Conservation (phyloP, 495 filamentous ascomycete species). For the Cercophora samala region DNA sequence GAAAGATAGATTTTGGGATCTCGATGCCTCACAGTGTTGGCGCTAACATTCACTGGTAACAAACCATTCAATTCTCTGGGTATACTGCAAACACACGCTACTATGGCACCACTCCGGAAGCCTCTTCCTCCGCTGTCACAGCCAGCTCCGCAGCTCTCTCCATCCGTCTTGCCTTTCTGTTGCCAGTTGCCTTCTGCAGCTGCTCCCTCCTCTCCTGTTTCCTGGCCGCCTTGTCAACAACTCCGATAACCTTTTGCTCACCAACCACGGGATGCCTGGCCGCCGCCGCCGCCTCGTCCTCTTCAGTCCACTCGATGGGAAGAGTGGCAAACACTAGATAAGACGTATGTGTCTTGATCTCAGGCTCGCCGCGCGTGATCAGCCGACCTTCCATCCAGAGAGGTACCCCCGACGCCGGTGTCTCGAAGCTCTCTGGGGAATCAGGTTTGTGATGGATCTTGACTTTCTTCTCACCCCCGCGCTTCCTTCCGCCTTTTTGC, state of each 20-base stretch:
- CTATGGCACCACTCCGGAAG: not conserved
- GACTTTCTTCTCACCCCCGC: constrained; percentile 19
- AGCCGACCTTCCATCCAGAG: constrained; percentile 64
- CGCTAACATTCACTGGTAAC: not conserved
- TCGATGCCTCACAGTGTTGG: no score
- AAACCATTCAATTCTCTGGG: not conserved
- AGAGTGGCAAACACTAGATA: constrained; percentile 93
- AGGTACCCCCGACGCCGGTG: constrained; percentile 2
- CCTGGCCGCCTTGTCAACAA: constrained; percentile 50
- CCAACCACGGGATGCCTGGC: constrained; percentile 57
- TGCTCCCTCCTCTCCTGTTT: constrained; percentile 47
- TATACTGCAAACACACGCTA: not conserved
- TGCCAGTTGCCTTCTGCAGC: constrained; percentile 33
- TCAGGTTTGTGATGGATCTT: constrained; percentile 13
- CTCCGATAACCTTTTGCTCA: constrained; percentile 46
- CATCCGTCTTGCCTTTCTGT: constrained; percentile 31
- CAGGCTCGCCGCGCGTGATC: constrained; percentile 74
- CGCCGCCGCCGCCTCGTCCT: constrained; percentile 69
- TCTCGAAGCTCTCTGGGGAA: not conserved
- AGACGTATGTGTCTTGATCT: constrained; percentile 91
- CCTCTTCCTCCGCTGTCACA: not conserved
- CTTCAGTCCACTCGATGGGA: constrained; percentile 77
- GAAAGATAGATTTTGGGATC: no score
- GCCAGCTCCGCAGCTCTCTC: constrained; percentile 28
- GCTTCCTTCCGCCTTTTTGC: constrained; percentile 15